Evolutionary conservation across 306 rosid species (phyloP), one percentile per base, ranked within the genome.

Genomic region (Cicer bijugum): DNA sequence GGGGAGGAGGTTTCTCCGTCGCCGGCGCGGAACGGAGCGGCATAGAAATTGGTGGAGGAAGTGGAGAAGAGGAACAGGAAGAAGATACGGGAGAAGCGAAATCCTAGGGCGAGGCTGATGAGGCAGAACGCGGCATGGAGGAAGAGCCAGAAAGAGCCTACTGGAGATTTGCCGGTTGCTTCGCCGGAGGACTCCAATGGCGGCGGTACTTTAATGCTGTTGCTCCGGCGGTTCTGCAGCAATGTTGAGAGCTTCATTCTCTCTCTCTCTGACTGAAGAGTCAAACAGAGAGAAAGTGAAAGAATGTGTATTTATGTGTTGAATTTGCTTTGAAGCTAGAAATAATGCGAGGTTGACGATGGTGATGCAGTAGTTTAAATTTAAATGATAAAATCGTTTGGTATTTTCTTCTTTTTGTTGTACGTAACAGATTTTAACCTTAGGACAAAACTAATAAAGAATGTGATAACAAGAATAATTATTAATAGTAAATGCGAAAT

Each of bases 81-180:
- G 14, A 87, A 89, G 1, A 90, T 88, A 19, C 89, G 93, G 28
- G 98, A 93, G 77, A 93, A 86, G 53, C 93, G 91, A 82, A 86
- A 93, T 15, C 97, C 97, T 2, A 90, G 86, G 3, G 89, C 72
- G 9, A 93, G 85, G 61, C 98, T 87, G 8, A 89, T 60, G 46
- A 90, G 75, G 74, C 98, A 93, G 77, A 90, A 93, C 11, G 85
- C 77, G 0, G 84, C 85, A 9, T 93, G 91, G 12, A 89, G 87
- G 38, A 89, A 37, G 2, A 93, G 82, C 93, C 90, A 90, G 56
- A 87, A 87, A 52, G 86, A 44, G 50, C 84, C 71, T 1, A 83
- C 66, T 19, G 93, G 85, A 3, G 96, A 93, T 87, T 84, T 93
- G 14, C 77, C 65, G 33, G 92, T 64, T 39, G 74, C 75, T 7